Evolutionary conservation across 139 green algal genomes (phyloP), one percentile per base, ranked within the genome.

Genomic region (Pseudopediastrum boryanum): DNA sequence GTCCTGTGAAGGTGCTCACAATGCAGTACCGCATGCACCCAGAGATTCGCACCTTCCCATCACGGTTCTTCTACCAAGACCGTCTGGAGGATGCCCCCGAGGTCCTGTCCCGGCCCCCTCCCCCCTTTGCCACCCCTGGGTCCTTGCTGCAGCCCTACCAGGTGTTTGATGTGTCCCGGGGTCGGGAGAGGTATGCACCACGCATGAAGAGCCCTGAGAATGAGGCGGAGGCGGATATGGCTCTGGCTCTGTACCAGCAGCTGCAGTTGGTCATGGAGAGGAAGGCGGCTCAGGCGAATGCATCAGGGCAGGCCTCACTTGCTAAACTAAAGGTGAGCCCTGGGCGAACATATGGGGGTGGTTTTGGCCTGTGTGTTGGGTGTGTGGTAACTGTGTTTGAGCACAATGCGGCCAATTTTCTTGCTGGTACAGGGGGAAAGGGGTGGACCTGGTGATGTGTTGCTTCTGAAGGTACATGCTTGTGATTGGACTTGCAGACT

Each of bases 21-120:
- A 84, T 93, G 65, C 94, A 97, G 87, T 98, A 97, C 86, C 89
- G 96, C 68, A 98, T 98, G 95, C 91, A 98, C 81, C 94, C 95
- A 7, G 71, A 72, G 31, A 98, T 98, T 79, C 86, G 90, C 43
- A 35, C 64, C 73, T 98, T 97, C 80, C 93, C 94, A 8, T 95
- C 88, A 2, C 43, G 62, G 5, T 85, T 93, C 78, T 98, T 98
- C 71, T 98, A 97, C 75, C 31, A 83, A 8, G 80, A 77, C 50
- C n/a, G 58, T 3, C 85, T 96, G 4, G 36, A 65, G 1, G 79
- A 85, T 51, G 79, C 71, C 5, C 63, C 46, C 0, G 61, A 43
- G 10, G 71, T 92, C 33, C 38, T 62, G 31, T 35, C 31, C 3
- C 61, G 81, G 35, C 69, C 82, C 42, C 78, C 21, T 79, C 86